Conservation (phyloP, 306 rosid genomes). For the Citrullus colocynthis region DNA sequence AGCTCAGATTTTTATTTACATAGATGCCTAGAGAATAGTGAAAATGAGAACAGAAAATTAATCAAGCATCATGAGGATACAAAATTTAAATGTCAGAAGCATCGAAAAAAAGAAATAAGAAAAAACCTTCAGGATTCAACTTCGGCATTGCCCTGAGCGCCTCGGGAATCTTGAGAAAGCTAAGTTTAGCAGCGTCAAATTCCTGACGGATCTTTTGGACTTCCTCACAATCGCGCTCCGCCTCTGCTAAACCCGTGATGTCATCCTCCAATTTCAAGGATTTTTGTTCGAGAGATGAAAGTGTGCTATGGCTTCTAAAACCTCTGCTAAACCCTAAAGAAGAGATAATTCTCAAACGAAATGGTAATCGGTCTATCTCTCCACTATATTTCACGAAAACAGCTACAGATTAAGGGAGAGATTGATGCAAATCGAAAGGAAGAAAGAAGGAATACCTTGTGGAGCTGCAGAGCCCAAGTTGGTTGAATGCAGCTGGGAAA, state of each 20-base stretch:
- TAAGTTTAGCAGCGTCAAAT: constrained; percentile 50
- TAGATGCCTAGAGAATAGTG: constrained; percentile 60
- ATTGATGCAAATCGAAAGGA: background rate
- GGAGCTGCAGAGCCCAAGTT: constrained; percentile 15
- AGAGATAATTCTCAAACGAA: background rate
- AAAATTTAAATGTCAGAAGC: background rate
- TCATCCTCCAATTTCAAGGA: constrained; percentile 13
- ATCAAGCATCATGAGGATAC: background rate
- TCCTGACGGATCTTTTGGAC: constrained; percentile 39
- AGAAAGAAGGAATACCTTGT: constrained; percentile 23
- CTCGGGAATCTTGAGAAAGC: constrained; percentile 51
- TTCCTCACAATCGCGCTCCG: constrained; percentile 25
- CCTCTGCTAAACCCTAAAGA: constrained; percentile 37
- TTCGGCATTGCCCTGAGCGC: constrained; percentile 49
- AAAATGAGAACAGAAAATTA: background rate
- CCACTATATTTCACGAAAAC: background rate
- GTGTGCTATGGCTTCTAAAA: constrained; percentile 25
- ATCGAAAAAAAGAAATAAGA: background rate
- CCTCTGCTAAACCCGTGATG: constrained; percentile 1
- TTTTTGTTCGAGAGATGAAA: constrained; percentile 17
- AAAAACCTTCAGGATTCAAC: constrained; percentile 80
- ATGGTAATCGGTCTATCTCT: background rate
- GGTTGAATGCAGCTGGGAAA: constrained; percentile 27
- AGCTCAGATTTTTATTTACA: constrained; percentile 67
- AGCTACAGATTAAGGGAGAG: background rate